Conservation (phyloP, 1,284 basidiomycete species). For the Kwoniella shivajii region DNA sequence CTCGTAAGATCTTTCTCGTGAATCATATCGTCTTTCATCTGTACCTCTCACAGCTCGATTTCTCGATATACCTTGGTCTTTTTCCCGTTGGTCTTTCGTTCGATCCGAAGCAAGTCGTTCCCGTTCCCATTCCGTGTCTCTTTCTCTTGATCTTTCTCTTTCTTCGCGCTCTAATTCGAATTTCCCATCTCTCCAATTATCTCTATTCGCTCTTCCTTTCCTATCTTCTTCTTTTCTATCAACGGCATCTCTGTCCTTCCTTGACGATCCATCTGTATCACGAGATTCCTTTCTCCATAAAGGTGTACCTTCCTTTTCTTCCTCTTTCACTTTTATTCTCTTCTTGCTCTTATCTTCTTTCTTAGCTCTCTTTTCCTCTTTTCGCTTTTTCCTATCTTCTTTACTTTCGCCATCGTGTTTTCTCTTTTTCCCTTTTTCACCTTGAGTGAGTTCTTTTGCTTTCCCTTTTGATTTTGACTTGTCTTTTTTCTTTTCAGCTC, state of each 20-base stretch:
- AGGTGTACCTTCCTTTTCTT: conserved; percentile 9
- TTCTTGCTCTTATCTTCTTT: conserved; percentile 35
- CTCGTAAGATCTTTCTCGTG: background rate
- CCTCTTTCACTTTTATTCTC: conserved; percentile 20
- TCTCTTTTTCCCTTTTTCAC: conserved; percentile 61
- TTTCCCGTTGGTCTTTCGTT: background rate
- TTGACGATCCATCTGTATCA: conserved; percentile 5
- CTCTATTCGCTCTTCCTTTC: conserved; percentile 27
- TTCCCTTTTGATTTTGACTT: conserved; percentile 57
- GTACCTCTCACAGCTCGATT: background rate
- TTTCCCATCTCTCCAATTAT: conserved; percentile 28
- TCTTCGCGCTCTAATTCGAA: conserved; percentile 21
- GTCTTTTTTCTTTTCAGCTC: conserved; percentile 55
- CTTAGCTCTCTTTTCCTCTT: conserved; percentile 56
- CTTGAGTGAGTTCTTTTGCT: conserved; percentile 39
- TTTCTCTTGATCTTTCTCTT: conserved; percentile 13
- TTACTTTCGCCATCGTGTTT: conserved; percentile 70
- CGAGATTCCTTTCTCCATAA: conserved; percentile 22
- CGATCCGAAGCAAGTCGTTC: no score
- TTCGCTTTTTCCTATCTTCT: conserved; percentile 64
- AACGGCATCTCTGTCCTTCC: background rate
- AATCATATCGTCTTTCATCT: conserved; percentile 2
- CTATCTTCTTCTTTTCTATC: conserved; percentile 1
- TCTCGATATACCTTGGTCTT: background rate
- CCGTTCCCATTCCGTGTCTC: background rate